Conservation (phyloP, 1,284 basidiomycete species). For the Psilocybe mexicana region DNA sequence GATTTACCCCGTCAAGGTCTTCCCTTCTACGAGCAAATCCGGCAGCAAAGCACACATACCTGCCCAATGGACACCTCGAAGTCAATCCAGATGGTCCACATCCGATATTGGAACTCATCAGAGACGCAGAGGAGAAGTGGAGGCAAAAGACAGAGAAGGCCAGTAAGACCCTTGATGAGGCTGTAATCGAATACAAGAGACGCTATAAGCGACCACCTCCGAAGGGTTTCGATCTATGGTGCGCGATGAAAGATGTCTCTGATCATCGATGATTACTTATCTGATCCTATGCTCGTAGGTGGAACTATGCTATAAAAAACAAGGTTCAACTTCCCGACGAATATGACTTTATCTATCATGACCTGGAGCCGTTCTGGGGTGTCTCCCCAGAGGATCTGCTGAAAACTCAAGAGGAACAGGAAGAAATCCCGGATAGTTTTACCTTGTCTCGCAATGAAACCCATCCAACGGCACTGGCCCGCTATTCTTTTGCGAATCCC, state of each 20-base stretch:
- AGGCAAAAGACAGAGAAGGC: conserved; percentile 45
- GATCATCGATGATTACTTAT: not conserved
- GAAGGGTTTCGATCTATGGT: conserved; percentile 50
- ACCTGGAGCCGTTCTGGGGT: conserved; percentile 52
- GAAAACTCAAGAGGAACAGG: conserved; percentile 30
- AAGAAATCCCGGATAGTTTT: conserved; percentile 34
- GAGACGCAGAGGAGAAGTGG: conserved; percentile 46
- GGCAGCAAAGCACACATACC: conserved; percentile 27
- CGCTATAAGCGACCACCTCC: conserved; percentile 41
- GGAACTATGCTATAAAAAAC: conserved; percentile 52
- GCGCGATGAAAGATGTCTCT: not conserved
- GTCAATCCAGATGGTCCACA: conserved; percentile 40
- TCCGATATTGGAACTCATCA: conserved; percentile 52
- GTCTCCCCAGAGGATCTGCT: conserved; percentile 42
- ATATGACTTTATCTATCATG: conserved; percentile 49
- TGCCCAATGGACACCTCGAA: conserved; percentile 35
- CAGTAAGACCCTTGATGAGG: conserved; percentile 49
- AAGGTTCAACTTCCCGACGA: conserved; percentile 56
- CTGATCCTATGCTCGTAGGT: conserved; percentile 33
- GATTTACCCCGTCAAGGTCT: not conserved
- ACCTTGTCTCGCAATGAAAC: conserved; percentile 35
- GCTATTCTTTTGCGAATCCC: conserved; percentile 24
- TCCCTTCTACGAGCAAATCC: not conserved
- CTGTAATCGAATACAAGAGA: conserved; percentile 52
- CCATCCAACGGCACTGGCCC: conserved; percentile 23